Base-by-base conservation (phyloP, 2,329 filamentous ascomycete genomes). In the Trichoderma oligosporum region DNA sequence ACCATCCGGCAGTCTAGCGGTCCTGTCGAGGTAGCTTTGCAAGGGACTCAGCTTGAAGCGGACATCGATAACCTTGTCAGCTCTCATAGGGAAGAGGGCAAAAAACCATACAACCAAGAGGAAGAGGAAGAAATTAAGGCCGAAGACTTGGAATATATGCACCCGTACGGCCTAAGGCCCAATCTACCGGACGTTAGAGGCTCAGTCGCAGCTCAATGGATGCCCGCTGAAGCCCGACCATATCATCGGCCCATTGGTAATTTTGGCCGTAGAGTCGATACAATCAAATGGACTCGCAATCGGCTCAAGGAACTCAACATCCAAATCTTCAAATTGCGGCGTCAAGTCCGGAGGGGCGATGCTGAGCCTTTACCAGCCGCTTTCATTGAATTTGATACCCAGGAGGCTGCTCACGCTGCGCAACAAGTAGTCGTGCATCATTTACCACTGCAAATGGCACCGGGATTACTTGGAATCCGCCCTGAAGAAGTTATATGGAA, bases 381-480 rank as follows among this genome's bases (percentile, higher is more conserved):
- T 9, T 99, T 99, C 66, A 85, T 99, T 62, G 92, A 97, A 69
- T 99, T 97, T 67, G 80, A 83, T 60, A 84, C 81, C 2, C 90
- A 96, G 69, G 82, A 87, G 56, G 88, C 89, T 56, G 94, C 94
- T 12, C 92, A 99, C 72, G 81, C 83, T 53, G 93, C 93, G 12
- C 93, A 84, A 70, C 94, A 99, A 71, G 86, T 88, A 22, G 79
- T 97, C 7, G 85, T 91, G 2, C 91, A 96, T 71, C 91, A 96
- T 72, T 85, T 90, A 58, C 87, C 89, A 31, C 77, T 96, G 35
- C 90, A 93, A 68, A 92, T 99, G 86, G 82, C 88, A 4, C 91
- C 91, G 25, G 85, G 91, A 22, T 90, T 89, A 66, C 88, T 95
- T 54, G 93, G 93, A 14, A 80, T 97, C 53, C 84, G 85, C 20